phyloP scores from a whole-genome alignment of 1,139 yeast species.

The Kurtzmaniella quercitrusa region DNA sequence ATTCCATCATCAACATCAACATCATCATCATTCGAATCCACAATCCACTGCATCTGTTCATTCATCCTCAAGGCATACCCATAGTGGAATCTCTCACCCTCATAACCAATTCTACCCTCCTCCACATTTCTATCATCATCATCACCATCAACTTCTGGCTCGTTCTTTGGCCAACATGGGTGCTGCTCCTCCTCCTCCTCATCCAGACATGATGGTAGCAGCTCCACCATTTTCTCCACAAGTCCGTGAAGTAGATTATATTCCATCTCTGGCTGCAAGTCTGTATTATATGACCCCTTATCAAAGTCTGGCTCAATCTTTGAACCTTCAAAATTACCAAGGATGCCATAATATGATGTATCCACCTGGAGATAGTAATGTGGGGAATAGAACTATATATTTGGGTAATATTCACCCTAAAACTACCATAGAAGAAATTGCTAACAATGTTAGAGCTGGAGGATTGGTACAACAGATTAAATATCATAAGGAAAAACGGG shows the following conservation, averaged over 20 bases:
- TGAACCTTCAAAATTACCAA: not conserved
- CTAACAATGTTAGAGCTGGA: slow-evolving; percentile 47
- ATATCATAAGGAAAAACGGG: slow-evolving; percentile 31
- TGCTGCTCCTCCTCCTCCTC: not conserved
- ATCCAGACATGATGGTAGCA: not conserved
- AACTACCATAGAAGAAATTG: slow-evolving; percentile 46
- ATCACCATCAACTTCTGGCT: not conserved
- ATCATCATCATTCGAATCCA: not conserved
- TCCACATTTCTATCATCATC: not conserved
- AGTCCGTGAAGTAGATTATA: not conserved
- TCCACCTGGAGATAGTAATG: slow-evolving; percentile 10
- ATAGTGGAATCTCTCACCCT: not conserved
- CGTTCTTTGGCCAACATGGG: not conserved
- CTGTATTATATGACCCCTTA: not conserved
- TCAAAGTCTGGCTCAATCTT: not conserved
- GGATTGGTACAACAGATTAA: slow-evolving; percentile 42
- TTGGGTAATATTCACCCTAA: slow-evolving; percentile 43
- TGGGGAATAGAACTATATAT: slow-evolving; percentile 42
- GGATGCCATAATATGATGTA: not conserved
- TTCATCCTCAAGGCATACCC: slow-evolving; percentile 3
- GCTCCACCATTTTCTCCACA: not conserved
- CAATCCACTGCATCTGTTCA: not conserved
- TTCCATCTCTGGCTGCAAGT: not conserved
- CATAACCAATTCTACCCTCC: not conserved
- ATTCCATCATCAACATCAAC: not conserved